Base-by-base conservation (phyloP, 2,329 filamentous ascomycete genomes). In the Aspergillus glaucus region DNA sequence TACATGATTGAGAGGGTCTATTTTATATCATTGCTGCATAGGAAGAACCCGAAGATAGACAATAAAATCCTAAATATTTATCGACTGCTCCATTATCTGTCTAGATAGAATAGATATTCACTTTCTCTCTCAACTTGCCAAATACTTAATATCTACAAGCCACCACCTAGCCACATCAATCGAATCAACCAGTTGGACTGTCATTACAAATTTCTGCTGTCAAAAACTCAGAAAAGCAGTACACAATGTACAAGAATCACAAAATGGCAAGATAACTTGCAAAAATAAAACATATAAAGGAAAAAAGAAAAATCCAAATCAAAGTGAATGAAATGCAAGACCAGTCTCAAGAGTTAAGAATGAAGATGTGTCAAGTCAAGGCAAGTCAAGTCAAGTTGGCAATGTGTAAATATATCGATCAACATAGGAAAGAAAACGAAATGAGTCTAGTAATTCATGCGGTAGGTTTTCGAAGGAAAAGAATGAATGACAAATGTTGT, bases 381-480 rank as follows among this genome's bases (percentile, higher is more conserved):
- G 34, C 46, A 45, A 52, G 43, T 51, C 47, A 51, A 42, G 44
- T 43, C 50, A 46, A 47, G 47, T 44, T 45, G n/a, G 9, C 21
- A 43, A 17, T 54, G 44, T 50, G 45, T 50, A 51, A 26, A 26
- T 26, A 7, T 26, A 26, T 30, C 9, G 26, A 30, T 54, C 41
- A 53, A 59, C 56, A 58, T 54, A 60, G 48, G 57, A 55, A 59
- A 58, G 12, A 9, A 46, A 46, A 36, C n/a, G 17, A 42, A 44
- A 36, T 48, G 40, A 50, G 21, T 41, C 45, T 45, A 49, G 50
- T 45, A 45, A 46, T 45, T 54, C 52, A 53, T 58, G 50, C 46
- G 49, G 46, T 43, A 52, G 43, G 46, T 43, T 41, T 50, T 51
- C 46, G 48, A 17, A 36, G 14, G 30, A 44, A 54, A 55, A 46